A percentile compares a stretch with the other conserved stretches of the same genome.
Evolutionary conservation across 345 rosid genomes (phyloP).

Genomic region (Eucalyptus pauciflora): DNA sequence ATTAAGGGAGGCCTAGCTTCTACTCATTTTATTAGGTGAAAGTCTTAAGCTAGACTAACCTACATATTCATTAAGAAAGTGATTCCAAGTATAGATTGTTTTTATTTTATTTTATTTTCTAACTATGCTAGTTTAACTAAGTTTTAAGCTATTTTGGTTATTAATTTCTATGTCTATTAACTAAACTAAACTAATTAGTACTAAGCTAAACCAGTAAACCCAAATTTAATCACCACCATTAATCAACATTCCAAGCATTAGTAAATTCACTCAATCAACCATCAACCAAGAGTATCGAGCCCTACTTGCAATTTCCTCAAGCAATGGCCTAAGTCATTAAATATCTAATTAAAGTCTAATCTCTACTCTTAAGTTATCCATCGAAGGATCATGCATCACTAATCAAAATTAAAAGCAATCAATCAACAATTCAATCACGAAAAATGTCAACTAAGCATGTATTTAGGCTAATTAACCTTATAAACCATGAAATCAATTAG

Average conservation of each 20-base stretch:
- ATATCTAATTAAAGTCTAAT: no score
- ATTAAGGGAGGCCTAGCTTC: not conserved
- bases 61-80: not conserved
- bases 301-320: no score
- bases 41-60: not conserved
- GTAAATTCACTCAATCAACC: no score
- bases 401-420: no score
- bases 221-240: not conserved
- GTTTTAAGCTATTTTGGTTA: not conserved
- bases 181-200: not conserved
- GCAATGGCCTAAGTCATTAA: no score
- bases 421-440: no score
- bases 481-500: no score
- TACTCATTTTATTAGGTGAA: not conserved
- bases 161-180: not conserved
- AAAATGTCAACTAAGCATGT: no score
- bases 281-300: no score
- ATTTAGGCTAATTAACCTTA: no score
- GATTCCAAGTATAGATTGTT: not conserved
- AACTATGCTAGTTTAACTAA: not conserved
- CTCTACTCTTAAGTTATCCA: no score
- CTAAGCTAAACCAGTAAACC: not conserved
- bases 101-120: not conserved
- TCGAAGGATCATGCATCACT: no score
- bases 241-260: not conserved